These are phyloP conservation scores for Kazachstania sp. DNA, from an alignment of 1,139 yeast genomes.

Conservation along the genomic window DNA sequence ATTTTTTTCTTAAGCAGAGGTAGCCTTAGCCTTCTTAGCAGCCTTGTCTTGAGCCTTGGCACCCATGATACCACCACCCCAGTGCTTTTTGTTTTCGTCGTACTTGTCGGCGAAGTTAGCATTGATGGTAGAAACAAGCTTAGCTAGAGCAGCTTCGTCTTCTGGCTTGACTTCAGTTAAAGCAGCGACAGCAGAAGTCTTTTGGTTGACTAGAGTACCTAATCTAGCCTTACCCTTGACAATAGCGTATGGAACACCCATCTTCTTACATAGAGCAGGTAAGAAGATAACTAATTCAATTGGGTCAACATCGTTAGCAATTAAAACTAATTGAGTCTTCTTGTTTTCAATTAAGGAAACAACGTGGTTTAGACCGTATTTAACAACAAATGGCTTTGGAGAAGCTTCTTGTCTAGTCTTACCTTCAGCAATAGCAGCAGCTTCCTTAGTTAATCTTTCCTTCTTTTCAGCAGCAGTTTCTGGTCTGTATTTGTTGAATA, in stretches of 20 bases:
- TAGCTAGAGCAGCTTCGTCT: slow-evolving; percentile 91
- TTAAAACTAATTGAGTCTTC: slow-evolving; percentile 92
- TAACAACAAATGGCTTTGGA: slow-evolving; percentile 90
- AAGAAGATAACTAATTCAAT: slow-evolving; percentile 92
- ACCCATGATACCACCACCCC: slow-evolving; percentile 99
- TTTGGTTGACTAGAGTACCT: slow-evolving; percentile 94
- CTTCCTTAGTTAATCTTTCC: slow-evolving; percentile 97
- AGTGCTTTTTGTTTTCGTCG: slow-evolving; percentile 94
- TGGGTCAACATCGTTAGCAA: slow-evolving; percentile 98
- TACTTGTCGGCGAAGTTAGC: slow-evolving; percentile 86
- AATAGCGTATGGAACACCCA: slow-evolving; percentile 98
- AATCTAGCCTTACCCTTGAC: slow-evolving; percentile 98
- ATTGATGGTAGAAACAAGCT: slow-evolving; percentile 83
- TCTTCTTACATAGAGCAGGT: slow-evolving; percentile 97
- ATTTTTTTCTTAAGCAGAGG: slow-evolving; percentile 33
- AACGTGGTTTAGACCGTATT: slow-evolving; percentile 98
- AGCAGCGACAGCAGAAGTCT: slow-evolving; percentile 96
- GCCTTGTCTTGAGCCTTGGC: slow-evolving; percentile 77
- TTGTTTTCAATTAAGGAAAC: slow-evolving; percentile 94
- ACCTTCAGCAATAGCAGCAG: slow-evolving; percentile 97
- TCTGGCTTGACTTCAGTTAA: slow-evolving; percentile 87
- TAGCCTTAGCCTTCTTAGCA: slow-evolving; percentile 47
- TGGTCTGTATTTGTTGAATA: slow-evolving; percentile 97
- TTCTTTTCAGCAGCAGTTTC: slow-evolving; percentile 95
- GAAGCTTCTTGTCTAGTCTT: slow-evolving; percentile 92